A percentile compares a stretch with the other conserved stretches of the same genome.
Conservation (phyloP, 176 grass and related monocot species). For the Ensete ventricosum region DNA sequence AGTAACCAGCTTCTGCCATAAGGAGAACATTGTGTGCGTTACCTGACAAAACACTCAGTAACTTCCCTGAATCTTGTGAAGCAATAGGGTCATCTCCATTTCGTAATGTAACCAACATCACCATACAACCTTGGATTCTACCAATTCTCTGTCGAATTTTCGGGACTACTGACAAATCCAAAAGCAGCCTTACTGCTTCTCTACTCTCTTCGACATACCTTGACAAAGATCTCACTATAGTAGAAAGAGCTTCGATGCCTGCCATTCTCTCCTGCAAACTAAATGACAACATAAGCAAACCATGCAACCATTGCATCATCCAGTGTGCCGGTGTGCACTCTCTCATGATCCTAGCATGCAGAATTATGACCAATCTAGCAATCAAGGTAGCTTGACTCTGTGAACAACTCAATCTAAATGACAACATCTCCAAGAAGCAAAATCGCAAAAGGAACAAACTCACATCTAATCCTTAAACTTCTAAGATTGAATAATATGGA, state of each 20-base stretch:
- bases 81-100: constrained; percentile 47
- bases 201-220: constrained; percentile 44
- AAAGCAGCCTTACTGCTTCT: constrained; percentile 53
- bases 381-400: not conserved
- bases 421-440: not conserved
- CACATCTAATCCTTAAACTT: not conserved
- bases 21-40: constrained; percentile 78
- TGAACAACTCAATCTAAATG: not conserved
- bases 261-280: constrained; percentile 59
- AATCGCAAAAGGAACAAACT: not conserved
- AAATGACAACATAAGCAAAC: constrained; percentile 1
- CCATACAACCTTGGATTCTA: constrained; percentile 67
- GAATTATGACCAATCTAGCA: not conserved
- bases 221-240: constrained; percentile 59
- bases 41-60: constrained; percentile 45
- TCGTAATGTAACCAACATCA: constrained; percentile 59
- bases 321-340: not conserved
- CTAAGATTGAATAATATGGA: not conserved
- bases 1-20: constrained; percentile 84
- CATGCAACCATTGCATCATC: not conserved
- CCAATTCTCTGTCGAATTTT: constrained; percentile 71
- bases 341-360: not conserved
- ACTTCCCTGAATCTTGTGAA: constrained; percentile 30
- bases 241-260: constrained; percentile 50
- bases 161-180: constrained; percentile 43